Base-by-base conservation (phyloP, 1,139 yeast genomes). In the Suhomyces atakaporum region DNA sequence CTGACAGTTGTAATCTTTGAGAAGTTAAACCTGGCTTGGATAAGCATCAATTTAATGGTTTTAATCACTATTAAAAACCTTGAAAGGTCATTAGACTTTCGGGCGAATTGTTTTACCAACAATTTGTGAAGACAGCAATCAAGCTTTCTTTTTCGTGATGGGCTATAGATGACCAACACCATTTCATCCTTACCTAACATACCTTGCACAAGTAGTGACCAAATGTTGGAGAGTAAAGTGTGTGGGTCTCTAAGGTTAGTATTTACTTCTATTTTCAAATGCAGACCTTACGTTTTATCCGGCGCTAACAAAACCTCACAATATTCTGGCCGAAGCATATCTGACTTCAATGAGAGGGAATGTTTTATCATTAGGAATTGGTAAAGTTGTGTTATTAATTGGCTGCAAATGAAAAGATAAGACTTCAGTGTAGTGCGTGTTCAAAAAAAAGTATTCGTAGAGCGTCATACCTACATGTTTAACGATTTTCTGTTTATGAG, bases 1-100 rank as follows among this genome's bases (percentile, higher is more conserved):
- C 95, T 60, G 39, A 72, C 69, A 0, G 90, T 81, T 1, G 75
- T 66, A 2, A 49, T 43, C 10, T 49, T 49, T 3, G 40, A 30
- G 3, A 35, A 31, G 10, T 38, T 25, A 13, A 27, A 43, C 8
- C 25, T 15, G 12, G 60, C 38, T 27, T 63, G 64, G 7, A 44
- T 30, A 2, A 50, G 44, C 16, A 58, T 36, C 6, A 52, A 33
- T 34, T 50, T 50, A 16, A 58, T 34, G 8, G 54, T 35, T 31
- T 49, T 57, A n/a, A 58, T 37, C 4, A 41, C 32, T 20, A 44
- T 22, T 7, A 26, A 28, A 23, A 46, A 44, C n/a, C 33, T 24
- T 4, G 10, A 7, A 11, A 16, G 13, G n/a, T 16, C 31, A 8
- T 22, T 5, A 7, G 27, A 15, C 5, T 19, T 18, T 7, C 9